These are phyloP conservation scores for Trametes punicea DNA, from an alignment of 768 basidiomycete species.

Conservation along the genomic window DNA sequence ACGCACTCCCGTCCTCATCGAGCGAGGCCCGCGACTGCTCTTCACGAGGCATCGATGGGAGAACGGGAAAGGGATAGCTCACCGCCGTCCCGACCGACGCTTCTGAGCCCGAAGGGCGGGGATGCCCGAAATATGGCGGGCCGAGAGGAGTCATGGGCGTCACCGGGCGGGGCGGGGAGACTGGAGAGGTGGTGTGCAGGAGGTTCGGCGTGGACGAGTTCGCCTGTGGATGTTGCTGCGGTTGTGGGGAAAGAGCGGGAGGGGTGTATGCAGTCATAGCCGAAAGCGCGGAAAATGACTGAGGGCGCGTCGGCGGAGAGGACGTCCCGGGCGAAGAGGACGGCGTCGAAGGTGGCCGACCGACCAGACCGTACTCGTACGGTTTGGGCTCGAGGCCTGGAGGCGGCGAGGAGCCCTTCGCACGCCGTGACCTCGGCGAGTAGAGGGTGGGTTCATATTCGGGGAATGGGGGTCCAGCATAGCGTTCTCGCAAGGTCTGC, in stretches of 20 bases:
- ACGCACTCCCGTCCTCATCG: constrained; percentile 10
- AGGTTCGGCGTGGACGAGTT: background rate
- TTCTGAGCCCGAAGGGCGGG: background rate
- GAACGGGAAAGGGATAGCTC: constrained; percentile 19
- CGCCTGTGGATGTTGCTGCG: background rate
- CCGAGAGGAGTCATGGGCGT: constrained; percentile 8
- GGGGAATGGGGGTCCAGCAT: background rate
- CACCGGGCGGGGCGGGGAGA: background rate
- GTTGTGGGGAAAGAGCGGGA: background rate
- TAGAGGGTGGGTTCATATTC: constrained; percentile 9
- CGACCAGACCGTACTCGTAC: constrained; percentile 63
- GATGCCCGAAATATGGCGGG: background rate
- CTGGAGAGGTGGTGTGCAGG: constrained; percentile 5
- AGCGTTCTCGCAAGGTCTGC: constrained; percentile 22
- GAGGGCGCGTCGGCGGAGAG: constrained; percentile 14
- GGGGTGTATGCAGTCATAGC: constrained; percentile 2
- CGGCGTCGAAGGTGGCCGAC: constrained; percentile 25
- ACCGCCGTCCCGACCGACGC: constrained; percentile 17
- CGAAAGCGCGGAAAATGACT: constrained; percentile 18
- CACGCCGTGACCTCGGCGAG: background rate
- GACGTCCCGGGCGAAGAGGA: constrained; percentile 10
- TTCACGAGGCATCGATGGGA: constrained; percentile 17
- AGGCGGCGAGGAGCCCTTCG: constrained; percentile 1
- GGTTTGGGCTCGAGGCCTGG: constrained; percentile 46
- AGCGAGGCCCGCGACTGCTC: background rate